Conservation (phyloP, 1,139 yeast species). For the Yamadazyma songkhlaensis region DNA sequence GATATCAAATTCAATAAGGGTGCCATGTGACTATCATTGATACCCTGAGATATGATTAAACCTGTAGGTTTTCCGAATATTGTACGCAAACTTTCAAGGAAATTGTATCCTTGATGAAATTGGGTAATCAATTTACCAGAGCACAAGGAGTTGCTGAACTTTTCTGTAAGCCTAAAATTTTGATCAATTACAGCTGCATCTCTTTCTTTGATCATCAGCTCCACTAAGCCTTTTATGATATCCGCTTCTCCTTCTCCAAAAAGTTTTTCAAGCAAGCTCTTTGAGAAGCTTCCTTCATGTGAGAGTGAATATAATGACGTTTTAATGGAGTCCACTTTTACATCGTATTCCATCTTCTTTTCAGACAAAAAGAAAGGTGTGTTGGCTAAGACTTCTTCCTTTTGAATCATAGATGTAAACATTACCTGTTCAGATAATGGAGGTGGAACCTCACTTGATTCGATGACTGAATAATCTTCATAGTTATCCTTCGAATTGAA, state of each 20-base stretch:
- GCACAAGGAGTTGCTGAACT: conserved; percentile 39
- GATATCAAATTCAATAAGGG: conserved; percentile 48
- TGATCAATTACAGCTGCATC: conserved; percentile 53
- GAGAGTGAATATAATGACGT: conserved; percentile 54
- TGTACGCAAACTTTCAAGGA: conserved; percentile 37
- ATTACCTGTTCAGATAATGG: conserved; percentile 37
- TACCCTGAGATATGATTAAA: conserved; percentile 54
- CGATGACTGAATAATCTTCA: conserved; percentile 24
- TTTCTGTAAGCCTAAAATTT: conserved; percentile 58
- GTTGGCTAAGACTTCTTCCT: conserved; percentile 42
- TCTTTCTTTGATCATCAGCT: conserved; percentile 50
- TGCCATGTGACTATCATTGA: conserved; percentile 58
- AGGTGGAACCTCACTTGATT: conserved; percentile 20
- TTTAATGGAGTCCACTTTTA: conserved; percentile 13
- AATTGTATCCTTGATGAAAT: conserved; percentile 43
- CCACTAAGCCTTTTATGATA: conserved; percentile 47
- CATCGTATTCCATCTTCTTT: conserved; percentile 6
- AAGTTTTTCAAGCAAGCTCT: conserved; percentile 44
- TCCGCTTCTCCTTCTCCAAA: conserved; percentile 37
- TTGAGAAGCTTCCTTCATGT: conserved; percentile 44
- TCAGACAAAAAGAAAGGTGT: conserved; percentile 29
- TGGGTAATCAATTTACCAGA: conserved; percentile 36
- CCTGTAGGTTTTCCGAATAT: conserved; percentile 38
- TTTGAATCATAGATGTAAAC: conserved; percentile 53
- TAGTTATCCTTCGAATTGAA: conserved; percentile 25